These are phyloP conservation scores for Entrophospora sp. DNA, from an alignment of 192 early-diverging fungal species.

Conservation along the genomic window DNA sequence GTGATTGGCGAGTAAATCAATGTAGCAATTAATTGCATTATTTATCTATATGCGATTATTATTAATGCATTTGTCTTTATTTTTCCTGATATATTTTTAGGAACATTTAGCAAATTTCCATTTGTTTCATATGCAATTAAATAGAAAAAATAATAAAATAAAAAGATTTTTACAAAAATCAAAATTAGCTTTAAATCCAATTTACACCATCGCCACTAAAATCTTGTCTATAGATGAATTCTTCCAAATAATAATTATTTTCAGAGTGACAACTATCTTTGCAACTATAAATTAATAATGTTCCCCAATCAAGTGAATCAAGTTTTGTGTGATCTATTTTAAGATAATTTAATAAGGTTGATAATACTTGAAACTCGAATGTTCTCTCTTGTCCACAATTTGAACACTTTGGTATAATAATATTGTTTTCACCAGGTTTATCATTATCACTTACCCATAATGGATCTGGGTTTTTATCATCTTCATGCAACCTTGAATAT, in stretches of 20 bases:
- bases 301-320: slow-evolving; percentile 86
- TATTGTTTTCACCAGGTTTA: slow-evolving; percentile 49
- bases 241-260: slow-evolving; percentile 52
- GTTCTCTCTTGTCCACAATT: slow-evolving; percentile 62
- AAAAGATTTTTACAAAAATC: too few species aligned
- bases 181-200: too few species aligned
- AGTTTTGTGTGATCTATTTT: slow-evolving; percentile 57
- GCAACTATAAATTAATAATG: slow-evolving; percentile 80
- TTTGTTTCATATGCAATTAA: too few species aligned
- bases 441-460: slow-evolving; percentile 71
- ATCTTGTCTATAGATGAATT: slow-evolving; percentile 66
- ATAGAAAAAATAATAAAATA: too few species aligned
- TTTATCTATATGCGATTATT: too few species aligned
- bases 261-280: slow-evolving; percentile 61
- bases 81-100: too few species aligned
- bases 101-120: too few species aligned
- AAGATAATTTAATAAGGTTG: slow-evolving; percentile 77
- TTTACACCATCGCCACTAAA: slow-evolving; percentile 76
- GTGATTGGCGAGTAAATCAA: too few species aligned
- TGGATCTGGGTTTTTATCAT: slow-evolving; percentile 45
- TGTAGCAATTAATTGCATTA: too few species aligned
- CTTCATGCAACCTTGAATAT: slow-evolving; percentile 53
- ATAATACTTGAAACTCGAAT: slow-evolving; percentile 93
- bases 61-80: too few species aligned
- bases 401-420: slow-evolving; percentile 61